Evolutionary conservation across 2,329 filamentous ascomycete genomes (phyloP), one percentile per base, ranked within the genome.

Genomic region (Fusarium torreyae): DNA sequence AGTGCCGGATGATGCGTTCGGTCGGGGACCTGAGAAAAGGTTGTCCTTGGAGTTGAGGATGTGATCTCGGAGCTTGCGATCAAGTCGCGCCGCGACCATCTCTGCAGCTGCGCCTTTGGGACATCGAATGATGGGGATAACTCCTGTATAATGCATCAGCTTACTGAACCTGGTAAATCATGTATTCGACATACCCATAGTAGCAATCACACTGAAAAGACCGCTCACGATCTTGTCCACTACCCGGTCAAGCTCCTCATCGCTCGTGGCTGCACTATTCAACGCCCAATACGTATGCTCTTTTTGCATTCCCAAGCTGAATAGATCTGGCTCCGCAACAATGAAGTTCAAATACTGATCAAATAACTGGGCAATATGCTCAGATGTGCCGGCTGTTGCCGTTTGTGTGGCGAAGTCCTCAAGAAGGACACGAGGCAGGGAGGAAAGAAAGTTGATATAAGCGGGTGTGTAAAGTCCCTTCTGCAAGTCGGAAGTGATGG

Each of bases 341-440:
- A 98, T 92, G 76, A 98, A 99, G 81, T 99, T 98, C 55, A 99
- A 85, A 77, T 98, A 98, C 78, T 99, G 96, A 78, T 99, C 96
- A 74, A 91, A 99, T 8, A 99, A 88, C 76, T 98, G 94, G 3
- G 94, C 91, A 67, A 99, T 94, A 74, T 92, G 90, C 73, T 98
- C 95, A 7, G 95, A 90, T 1, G 94, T 97, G 26, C 91, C 93
- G 14, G 94, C 90, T 31, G 92, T 84, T 7, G 94, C 94, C 13
- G 95, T 97, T 77, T 97, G 91, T 17, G 92, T 87, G 6, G 94
- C 96, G 78, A 99, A 98, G 66, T 98, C 95, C 83, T 99, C 96
- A 51, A 99, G 88, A 17, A 98, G 85, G 9, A 94, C 91, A 68
- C 96, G 88, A 6, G 95, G 93, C 78, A 99, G 91, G 18, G 95